These are phyloP conservation scores for Flammula alnicola DNA, from an alignment of 1,284 basidiomycete species.

Conservation along the genomic window DNA sequence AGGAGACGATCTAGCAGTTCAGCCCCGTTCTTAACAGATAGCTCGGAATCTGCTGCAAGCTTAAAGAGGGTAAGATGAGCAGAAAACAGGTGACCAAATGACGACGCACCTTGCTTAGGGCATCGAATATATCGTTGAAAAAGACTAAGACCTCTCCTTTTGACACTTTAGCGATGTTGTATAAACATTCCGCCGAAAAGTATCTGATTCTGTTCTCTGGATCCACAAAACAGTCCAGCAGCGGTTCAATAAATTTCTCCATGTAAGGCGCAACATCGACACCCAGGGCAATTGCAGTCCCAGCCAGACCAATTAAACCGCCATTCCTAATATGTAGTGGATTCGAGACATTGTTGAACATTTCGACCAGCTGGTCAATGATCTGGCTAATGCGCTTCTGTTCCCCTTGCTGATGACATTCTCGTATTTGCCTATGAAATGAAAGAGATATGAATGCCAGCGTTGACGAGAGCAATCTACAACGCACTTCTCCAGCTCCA, in stretches of 20 bases:
- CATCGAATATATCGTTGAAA: constrained; percentile 99
- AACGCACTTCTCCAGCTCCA: constrained; percentile 91
- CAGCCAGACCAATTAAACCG: constrained; percentile 95
- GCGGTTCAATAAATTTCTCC: constrained; percentile 88
- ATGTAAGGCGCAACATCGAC: constrained; percentile 94
- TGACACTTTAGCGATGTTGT: constrained; percentile 98
- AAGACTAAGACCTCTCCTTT: constrained; percentile 97
- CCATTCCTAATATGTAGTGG: constrained; percentile 92
- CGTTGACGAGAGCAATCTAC: not conserved
- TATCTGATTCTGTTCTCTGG: constrained; percentile 95
- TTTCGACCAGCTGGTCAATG: constrained; percentile 93
- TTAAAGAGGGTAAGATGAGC: constrained; percentile 34
- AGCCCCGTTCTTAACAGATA: constrained; percentile 98
- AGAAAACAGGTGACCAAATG: not conserved
- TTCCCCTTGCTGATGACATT: constrained; percentile 83
- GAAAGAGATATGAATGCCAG: constrained; percentile 5
- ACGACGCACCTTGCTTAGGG: constrained; percentile 85
- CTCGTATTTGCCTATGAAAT: constrained; percentile 75
- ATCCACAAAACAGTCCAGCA: constrained; percentile 95
- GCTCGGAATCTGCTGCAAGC: constrained; percentile 95
- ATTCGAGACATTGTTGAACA: constrained; percentile 84
- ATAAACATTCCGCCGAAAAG: constrained; percentile 96
- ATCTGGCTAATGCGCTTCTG: constrained; percentile 83
- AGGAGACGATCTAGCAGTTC: constrained; percentile 97
- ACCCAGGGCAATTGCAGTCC: constrained; percentile 94